phyloP scores from a whole-genome alignment of 257 asterid genomes.

The Scutellaria galericulata region DNA sequence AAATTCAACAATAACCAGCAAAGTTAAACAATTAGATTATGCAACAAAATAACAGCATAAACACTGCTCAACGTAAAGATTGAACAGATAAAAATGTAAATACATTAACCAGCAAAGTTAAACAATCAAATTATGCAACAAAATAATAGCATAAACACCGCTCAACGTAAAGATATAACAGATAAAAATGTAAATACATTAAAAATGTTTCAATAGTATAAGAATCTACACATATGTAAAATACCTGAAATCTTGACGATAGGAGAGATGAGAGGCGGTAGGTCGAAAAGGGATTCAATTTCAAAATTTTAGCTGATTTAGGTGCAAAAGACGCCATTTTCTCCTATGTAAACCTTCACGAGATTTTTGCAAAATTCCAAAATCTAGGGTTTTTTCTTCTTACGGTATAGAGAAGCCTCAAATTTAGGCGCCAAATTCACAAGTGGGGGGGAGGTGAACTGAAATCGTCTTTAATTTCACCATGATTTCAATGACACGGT shows the following conservation, averaged over 20 bases:
- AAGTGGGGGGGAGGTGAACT: neutral
- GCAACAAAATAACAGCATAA: neutral
- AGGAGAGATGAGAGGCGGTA: constrained; percentile 42
- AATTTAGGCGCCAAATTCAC: constrained; percentile 47
- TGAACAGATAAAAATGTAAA: too few species aligned
- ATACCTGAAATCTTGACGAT: constrained; percentile 48
- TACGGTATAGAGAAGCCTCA: neutral
- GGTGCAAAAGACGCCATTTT: constrained; percentile 49
- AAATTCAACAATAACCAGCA: constrained; percentile 24
- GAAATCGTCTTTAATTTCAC: constrained; percentile 15
- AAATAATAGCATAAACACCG: neutral
- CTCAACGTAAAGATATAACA: neutral
- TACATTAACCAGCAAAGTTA: constrained; percentile 16
- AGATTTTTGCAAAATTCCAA: constrained; percentile 1
- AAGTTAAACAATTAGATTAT: constrained; percentile 2
- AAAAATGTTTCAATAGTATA: neutral
- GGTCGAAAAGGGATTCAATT: constrained; percentile 33
- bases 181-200: neutral
- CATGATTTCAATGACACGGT: neutral
- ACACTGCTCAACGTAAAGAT: too few species aligned
- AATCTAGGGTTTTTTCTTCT: constrained; percentile 41
- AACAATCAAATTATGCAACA: neutral
- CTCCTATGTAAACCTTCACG: neutral
- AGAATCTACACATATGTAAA: neutral
- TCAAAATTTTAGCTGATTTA: constrained; percentile 37